Percentiles rank a stretch among this genome's conserved stretches.
These are phyloP conservation scores for Trypanosomatidae sp. DNA, from an alignment of 208 protist species.

Conservation along the genomic window DNA sequence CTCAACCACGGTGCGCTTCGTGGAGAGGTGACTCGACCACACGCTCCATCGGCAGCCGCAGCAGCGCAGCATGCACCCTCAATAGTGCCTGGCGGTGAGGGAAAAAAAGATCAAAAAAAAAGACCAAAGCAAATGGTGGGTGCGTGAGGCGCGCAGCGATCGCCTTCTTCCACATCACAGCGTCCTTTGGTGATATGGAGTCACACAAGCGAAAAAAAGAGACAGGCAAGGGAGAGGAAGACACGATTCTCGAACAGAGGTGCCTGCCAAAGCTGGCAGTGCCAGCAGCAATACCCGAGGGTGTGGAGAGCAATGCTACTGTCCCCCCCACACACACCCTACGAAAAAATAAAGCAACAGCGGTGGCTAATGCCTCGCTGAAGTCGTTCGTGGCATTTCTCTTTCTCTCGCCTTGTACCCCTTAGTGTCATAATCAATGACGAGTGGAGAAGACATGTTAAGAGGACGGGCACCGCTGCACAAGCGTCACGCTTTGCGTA, in stretches of 20 bases:
- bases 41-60: constrained; percentile 22
- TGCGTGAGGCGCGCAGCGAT: background rate
- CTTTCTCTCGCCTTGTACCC: background rate
- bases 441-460: background rate
- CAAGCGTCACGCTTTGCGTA: background rate
- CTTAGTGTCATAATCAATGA: background rate
- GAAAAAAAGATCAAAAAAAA: constrained; percentile 1
- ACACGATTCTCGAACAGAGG: background rate
- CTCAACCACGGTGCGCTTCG: constrained; percentile 50
- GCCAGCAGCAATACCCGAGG: background rate
- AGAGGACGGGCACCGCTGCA: background rate
- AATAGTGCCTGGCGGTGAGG: background rate
- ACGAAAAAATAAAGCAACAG: background rate
- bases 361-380: background rate
- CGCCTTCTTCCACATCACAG: background rate
- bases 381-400: background rate
- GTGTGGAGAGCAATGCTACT: background rate
- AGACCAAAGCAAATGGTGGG: background rate
- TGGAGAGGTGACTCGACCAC: constrained; percentile 57
- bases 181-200: background rate
- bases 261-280: background rate
- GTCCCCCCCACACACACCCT: background rate
- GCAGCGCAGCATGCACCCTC: constrained; percentile 6
- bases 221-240: background rate
- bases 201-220: background rate